Evolutionary conservation across 2,329 filamentous ascomycete genomes (phyloP).

Genomic region (Cladosporium sphaerospermum): DNA sequence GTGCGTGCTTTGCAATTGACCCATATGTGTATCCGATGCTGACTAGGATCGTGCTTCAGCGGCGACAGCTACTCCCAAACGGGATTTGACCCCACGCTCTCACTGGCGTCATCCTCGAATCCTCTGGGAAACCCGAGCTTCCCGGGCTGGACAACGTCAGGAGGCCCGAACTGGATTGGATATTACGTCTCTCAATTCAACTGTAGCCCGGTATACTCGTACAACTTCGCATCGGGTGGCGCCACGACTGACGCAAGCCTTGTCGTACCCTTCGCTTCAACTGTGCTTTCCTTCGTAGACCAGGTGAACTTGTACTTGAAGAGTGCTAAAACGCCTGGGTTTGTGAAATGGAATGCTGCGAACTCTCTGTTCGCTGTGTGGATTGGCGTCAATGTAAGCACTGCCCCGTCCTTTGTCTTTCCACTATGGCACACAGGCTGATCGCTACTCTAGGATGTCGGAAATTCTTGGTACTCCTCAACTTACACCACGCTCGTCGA

Average conservation of each 20-base stretch:
- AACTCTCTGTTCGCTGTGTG: conserved; percentile 34
- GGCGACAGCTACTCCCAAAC: conserved; percentile 57
- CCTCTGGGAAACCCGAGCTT: conserved; percentile 58
- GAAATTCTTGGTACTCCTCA: conserved; percentile 41
- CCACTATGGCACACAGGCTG: not conserved
- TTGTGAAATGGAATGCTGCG: conserved; percentile 36
- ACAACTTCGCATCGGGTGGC: conserved; percentile 47
- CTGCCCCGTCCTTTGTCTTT: not conserved
- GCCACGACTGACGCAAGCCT: conserved; percentile 41
- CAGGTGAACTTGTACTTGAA: conserved; percentile 44
- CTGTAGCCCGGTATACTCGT: conserved; percentile 40
- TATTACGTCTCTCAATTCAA: conserved; percentile 43
- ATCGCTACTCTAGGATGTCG: conserved; percentile 36
- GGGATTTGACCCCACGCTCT: conserved; percentile 49
- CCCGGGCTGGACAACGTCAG: conserved; percentile 31
- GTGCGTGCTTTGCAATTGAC: not conserved
- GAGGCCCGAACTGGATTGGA: conserved; percentile 52
- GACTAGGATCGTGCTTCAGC: conserved; percentile 23
- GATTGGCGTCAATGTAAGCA: conserved; percentile 46
- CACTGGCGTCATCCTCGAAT: conserved; percentile 48
- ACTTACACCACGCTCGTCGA: conserved; percentile 30
- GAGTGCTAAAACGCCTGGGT: conserved; percentile 7
- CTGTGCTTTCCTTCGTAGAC: conserved; percentile 46
- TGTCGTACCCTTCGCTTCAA: conserved; percentile 45
- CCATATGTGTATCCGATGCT: not conserved